These are phyloP conservation scores for Achlya hypogyna DNA, from an alignment of 352 stramenopile genomes.

Conservation along the genomic window DNA sequence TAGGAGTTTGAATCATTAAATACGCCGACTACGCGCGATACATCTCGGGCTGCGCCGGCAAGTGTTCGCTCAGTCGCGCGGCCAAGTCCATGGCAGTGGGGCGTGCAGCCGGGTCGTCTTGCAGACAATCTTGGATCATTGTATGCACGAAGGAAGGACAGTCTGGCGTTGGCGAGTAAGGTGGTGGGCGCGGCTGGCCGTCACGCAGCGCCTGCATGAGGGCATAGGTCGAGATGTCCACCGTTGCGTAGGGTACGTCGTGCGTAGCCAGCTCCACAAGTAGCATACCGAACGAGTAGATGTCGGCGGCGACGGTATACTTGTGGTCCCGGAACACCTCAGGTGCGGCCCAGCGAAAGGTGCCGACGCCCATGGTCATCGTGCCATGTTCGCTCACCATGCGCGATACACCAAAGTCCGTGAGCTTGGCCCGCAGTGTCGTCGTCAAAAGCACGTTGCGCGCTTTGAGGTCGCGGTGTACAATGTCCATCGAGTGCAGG, in stretches of 20 bases:
- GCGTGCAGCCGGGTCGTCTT: neutral
- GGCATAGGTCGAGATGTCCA: conserved; percentile 14
- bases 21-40: neutral
- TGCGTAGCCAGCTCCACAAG: conserved; percentile 18
- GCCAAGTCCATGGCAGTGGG: neutral
- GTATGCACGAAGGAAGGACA: neutral
- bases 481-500: conserved; percentile 43
- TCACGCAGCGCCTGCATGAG: conserved; percentile 11
- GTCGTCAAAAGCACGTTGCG: conserved; percentile 34
- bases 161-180: neutral
- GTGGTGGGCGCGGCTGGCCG: neutral
- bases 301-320: conserved; percentile 20
- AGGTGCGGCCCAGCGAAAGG: conserved; percentile 11
- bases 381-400: neutral
- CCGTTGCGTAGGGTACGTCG: neutral
- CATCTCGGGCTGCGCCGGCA: neutral
- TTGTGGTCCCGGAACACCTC: conserved; percentile 14
- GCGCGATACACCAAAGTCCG: conserved; percentile 24
- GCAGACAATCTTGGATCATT: neutral
- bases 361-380: conserved; percentile 18
- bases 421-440: conserved; percentile 28
- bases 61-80: neutral
- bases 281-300: conserved; percentile 22
- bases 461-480: conserved; percentile 35
- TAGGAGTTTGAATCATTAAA: too few species aligned